Evolutionary conservation across 495 filamentous ascomycete genomes (phyloP).

Genomic region (Penicillium canariense): DNA sequence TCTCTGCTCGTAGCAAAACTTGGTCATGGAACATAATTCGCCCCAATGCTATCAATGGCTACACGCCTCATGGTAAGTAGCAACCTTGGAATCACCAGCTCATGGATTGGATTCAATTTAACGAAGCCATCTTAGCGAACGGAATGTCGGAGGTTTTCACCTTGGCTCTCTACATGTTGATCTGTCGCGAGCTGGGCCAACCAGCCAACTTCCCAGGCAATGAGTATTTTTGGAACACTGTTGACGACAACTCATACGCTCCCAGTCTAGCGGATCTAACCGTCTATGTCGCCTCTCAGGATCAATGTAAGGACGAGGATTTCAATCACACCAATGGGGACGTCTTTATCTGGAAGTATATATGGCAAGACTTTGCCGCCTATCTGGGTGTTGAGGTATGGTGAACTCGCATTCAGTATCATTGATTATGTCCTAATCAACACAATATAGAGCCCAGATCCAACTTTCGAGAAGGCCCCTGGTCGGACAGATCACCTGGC

Average conservation of each 20-base stretch:
- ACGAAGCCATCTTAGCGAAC: constrained; percentile 16
- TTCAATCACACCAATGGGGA: constrained; percentile 34
- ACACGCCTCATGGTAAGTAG: constrained; percentile 20
- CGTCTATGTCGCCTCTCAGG: constrained; percentile 16
- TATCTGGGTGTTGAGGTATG: constrained; percentile 25
- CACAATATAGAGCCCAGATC: constrained; percentile 12
- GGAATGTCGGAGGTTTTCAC: constrained; percentile 31
- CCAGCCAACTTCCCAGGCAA: constrained; percentile 20
- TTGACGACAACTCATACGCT: constrained; percentile 28
- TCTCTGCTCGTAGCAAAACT: constrained; percentile 10
- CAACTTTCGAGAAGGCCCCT: constrained; percentile 12
- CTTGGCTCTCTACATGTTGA: constrained; percentile 25
- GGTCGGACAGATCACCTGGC: constrained; percentile 12
- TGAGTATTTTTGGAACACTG: constrained; percentile 25
- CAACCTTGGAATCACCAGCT: neutral
- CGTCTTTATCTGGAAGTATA: constrained; percentile 28
- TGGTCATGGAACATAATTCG: constrained; percentile 36
- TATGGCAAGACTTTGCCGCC: constrained; percentile 23
- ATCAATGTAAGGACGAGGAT: constrained; percentile 24
- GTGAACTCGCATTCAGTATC: neutral
- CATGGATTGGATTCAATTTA: neutral
- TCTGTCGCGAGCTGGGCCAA: constrained; percentile 25
- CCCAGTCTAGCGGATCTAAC: constrained; percentile 25
- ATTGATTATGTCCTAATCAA: neutral
- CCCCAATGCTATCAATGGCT: constrained; percentile 30